phyloP scores from a whole-genome alignment of 257 asterid species.

The Solanum arcanum region DNA sequence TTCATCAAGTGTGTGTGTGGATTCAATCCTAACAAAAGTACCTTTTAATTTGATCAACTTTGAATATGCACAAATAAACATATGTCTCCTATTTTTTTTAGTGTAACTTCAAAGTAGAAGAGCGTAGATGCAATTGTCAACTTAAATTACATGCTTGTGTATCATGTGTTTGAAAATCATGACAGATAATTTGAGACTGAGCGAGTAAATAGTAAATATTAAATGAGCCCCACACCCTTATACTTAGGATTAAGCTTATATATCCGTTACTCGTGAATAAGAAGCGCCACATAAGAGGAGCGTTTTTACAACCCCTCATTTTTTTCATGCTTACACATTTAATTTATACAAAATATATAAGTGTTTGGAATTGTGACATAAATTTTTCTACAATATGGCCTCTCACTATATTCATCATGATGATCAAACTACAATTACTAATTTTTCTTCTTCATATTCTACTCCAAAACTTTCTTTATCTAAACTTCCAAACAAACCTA shows the following conservation, averaged over 20 bases:
- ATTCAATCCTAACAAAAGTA: no score
- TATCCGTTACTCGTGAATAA: conserved; percentile 22
- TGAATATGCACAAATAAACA: no score
- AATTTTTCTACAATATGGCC: neutral
- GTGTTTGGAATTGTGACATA: neutral
- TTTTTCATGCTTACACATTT: neutral
- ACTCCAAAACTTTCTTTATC: conserved; percentile 51
- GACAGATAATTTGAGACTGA: neutral
- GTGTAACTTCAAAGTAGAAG: no score
- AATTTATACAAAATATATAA: neutral
- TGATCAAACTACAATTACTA: conserved; percentile 3
- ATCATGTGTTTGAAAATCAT: no score
- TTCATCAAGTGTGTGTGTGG: no score
- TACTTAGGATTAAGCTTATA: neutral
- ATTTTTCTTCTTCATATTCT: neutral
- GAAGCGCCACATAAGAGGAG: conserved; percentile 14
- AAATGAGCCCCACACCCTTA: neutral
- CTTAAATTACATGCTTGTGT: no score
- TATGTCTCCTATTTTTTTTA: no score
- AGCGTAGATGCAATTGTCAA: no score
- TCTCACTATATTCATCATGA: neutral
- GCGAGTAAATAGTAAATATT: no score
- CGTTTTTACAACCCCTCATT: conserved; percentile 6
- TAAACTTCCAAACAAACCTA: conserved; percentile 42
- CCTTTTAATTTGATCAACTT: no score